Evolutionary conservation across 2,329 filamentous ascomycete genomes (phyloP).

Genomic region (Penicillium sp.): DNA sequence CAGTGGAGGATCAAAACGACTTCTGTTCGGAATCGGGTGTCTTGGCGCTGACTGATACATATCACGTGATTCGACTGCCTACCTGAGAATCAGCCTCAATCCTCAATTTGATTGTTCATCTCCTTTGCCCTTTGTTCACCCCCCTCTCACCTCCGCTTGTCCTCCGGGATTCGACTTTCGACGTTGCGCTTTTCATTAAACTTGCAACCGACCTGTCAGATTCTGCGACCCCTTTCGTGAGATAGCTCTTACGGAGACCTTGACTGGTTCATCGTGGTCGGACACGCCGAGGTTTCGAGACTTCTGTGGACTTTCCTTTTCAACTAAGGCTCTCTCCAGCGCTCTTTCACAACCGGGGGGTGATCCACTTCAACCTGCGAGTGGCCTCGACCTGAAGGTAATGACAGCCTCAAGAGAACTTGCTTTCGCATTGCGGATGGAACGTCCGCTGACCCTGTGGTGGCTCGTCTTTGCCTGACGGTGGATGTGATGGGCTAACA

Average conservation of each 20-base stretch:
- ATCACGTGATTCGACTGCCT: slow-evolving; percentile 13
- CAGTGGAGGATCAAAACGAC: slow-evolving; percentile 26
- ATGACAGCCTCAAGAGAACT: slow-evolving; percentile 12
- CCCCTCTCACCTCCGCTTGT: slow-evolving; percentile 24
- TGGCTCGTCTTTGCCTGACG: slow-evolving; percentile 2
- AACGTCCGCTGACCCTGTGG: not conserved
- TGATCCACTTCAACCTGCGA: slow-evolving; percentile 12
- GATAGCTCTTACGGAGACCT: slow-evolving; percentile 36
- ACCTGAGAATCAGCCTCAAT: slow-evolving; percentile 8
- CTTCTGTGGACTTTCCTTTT: slow-evolving; percentile 19
- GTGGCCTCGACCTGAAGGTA: slow-evolving; percentile 31
- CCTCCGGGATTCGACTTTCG: slow-evolving; percentile 25
- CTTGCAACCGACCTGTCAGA: slow-evolving; percentile 26
- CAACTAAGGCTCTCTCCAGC: slow-evolving; percentile 8
- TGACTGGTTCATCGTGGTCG: slow-evolving; percentile 39
- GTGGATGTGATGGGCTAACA: slow-evolving; percentile 29
- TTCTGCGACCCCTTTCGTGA: slow-evolving; percentile 34
- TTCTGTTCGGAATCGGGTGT: slow-evolving; percentile 23
- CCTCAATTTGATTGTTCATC: slow-evolving; percentile 10
- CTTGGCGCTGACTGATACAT: slow-evolving; percentile 21
- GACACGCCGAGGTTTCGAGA: slow-evolving; percentile 31
- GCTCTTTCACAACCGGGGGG: slow-evolving; percentile 17
- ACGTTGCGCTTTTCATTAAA: slow-evolving; percentile 22
- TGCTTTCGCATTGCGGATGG: slow-evolving; percentile 1
- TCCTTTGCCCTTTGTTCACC: slow-evolving; percentile 18